phyloP scores from a whole-genome alignment of 2,329 filamentous ascomycete species.

The Phialemoniopsis sp. region DNA sequence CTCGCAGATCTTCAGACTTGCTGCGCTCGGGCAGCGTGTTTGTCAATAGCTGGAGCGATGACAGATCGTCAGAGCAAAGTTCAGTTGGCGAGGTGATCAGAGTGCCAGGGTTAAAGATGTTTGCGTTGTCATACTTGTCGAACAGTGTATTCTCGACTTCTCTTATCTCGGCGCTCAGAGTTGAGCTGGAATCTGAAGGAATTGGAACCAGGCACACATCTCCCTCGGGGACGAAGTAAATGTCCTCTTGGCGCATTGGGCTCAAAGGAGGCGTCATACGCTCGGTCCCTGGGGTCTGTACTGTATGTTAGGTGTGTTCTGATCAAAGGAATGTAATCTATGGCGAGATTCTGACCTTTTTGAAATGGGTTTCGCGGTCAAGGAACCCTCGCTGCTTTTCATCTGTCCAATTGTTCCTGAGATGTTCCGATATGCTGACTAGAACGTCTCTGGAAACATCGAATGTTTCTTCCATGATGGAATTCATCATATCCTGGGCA shows the following conservation, averaged over 20 bases:
- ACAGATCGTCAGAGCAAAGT: background rate
- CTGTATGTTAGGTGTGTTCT: background rate
- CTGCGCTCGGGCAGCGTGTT: background rate
- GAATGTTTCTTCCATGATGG: constrained; percentile 2
- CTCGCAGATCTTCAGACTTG: constrained; percentile 1
- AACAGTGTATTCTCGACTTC: background rate
- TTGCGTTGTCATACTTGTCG: no score
- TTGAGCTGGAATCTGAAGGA: constrained; percentile 9
- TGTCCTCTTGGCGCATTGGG: background rate
- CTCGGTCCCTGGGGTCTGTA: background rate
- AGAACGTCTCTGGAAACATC: constrained; percentile 4
- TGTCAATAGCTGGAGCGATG: background rate
- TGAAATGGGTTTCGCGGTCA: background rate
- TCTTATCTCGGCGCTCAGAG: constrained; percentile 4
- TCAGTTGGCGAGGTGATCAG: background rate
- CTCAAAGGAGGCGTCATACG: constrained; percentile 6
- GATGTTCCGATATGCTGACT: background rate
- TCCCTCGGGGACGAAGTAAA: constrained; percentile 3
- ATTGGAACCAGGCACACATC: constrained; percentile 7
- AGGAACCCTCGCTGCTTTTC: background rate
- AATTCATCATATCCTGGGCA: background rate
- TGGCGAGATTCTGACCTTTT: background rate
- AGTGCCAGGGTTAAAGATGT: no score
- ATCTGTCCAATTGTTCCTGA: constrained; percentile 1
- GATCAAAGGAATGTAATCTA: no score